Evolutionary conservation across 805 yeast species (phyloP).

Genomic region (Kazachstania africana): DNA sequence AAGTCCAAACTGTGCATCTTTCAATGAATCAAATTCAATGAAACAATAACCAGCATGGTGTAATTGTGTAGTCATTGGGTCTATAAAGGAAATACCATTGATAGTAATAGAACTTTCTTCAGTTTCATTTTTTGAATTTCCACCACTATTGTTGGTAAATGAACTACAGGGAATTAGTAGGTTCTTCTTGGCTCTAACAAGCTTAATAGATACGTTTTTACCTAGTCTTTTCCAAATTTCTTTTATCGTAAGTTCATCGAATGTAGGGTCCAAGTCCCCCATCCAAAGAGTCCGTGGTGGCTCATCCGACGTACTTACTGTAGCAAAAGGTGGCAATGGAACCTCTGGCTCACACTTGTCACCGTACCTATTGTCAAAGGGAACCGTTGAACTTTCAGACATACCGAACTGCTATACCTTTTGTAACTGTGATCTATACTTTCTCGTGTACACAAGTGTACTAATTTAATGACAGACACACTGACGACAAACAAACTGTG

Average conservation of each 20-base stretch:
- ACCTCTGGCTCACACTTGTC: too few relatives aligned
- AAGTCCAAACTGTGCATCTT: constrained; percentile 59
- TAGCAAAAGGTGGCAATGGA: constrained; percentile 44
- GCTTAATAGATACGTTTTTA: constrained; percentile 50
- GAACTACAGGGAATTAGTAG: constrained; percentile 24
- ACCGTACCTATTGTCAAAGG: too few relatives aligned
- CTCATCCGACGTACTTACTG: constrained; percentile 34
- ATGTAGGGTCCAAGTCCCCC: constrained; percentile 79
- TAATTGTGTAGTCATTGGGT: constrained; percentile 23
- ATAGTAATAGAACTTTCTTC: constrained; percentile 9
- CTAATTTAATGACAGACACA: too few relatives aligned
- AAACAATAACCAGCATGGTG: constrained; percentile 63
- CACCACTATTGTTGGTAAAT: constrained; percentile 1
- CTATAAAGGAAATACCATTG: constrained; percentile 24
- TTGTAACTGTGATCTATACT: too few relatives aligned
- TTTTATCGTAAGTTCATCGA: constrained; percentile 50
- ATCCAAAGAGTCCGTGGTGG: constrained; percentile 73
- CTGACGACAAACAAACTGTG: too few relatives aligned
- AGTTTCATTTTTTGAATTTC: neutral
- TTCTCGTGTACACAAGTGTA: too few relatives aligned
- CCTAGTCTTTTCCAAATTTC: constrained; percentile 50
- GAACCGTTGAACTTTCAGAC: too few relatives aligned
- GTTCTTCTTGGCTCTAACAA: constrained; percentile 42
- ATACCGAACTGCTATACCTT: too few relatives aligned
- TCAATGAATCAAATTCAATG: constrained; percentile 57